phyloP scores from a whole-genome alignment of 78 protist genomes.

The Dictyostelium capitatum region DNA sequence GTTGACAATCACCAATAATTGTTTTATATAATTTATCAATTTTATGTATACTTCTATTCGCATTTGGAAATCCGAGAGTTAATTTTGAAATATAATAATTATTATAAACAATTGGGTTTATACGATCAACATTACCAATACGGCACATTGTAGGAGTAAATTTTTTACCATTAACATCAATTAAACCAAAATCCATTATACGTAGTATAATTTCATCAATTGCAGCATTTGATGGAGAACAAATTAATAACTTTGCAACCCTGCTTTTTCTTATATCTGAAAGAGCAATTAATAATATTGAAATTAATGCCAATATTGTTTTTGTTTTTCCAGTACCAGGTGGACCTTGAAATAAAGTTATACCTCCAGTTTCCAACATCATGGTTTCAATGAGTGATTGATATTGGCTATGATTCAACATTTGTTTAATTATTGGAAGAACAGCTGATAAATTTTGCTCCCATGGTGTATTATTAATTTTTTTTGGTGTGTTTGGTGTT shows the following conservation, averaged over 20 bases:
- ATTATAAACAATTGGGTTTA: constrained; percentile 15
- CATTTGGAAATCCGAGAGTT: too few species aligned
- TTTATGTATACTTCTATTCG: constrained; percentile 31
- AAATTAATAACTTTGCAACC: constrained; percentile 81
- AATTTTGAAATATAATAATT: too few species aligned
- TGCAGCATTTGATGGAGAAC: constrained; percentile 93
- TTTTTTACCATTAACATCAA: neutral
- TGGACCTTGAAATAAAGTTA: constrained; percentile 66
- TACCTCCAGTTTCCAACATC: too few species aligned
- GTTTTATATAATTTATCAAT: too few species aligned
- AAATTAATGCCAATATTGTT: constrained; percentile 7
- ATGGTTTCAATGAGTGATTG: too few species aligned
- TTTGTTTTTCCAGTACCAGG: constrained; percentile 66
- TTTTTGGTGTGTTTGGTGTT: neutral
- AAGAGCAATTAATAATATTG: neutral
- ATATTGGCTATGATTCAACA: constrained; percentile 2
- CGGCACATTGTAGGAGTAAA: constrained; percentile 47
- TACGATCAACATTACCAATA: constrained; percentile 43
- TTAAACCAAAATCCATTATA: neutral
- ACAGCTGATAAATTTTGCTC: neutral
- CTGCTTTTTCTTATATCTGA: too few species aligned
- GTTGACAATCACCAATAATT: too few species aligned
- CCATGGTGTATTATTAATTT: constrained; percentile 6
- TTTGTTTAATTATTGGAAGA: neutral
- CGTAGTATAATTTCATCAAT: constrained; percentile 89